These are phyloP conservation scores for Amanita polypyramis DNA, from an alignment of 768 basidiomycete genomes.

Conservation along the genomic window DNA sequence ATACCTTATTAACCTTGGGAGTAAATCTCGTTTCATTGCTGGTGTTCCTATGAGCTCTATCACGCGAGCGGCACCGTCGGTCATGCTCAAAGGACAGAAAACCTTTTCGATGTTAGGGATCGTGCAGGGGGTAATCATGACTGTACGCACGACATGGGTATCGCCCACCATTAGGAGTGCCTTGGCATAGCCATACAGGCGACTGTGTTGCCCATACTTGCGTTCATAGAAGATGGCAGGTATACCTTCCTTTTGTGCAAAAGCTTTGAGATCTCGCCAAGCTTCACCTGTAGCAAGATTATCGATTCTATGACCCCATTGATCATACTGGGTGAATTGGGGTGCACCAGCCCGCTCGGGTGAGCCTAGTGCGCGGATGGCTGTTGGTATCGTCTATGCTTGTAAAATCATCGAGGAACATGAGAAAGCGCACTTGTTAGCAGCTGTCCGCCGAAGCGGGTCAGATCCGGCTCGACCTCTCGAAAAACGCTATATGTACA, in stretches of 20 bases:
- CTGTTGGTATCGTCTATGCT: constrained; percentile 20
- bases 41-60: constrained; percentile 55
- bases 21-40: constrained; percentile 46
- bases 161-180: constrained; percentile 51
- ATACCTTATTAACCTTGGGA: constrained; percentile 54
- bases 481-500: constrained; percentile 24
- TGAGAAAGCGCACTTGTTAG: constrained; percentile 30
- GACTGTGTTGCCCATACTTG: constrained; percentile 46
- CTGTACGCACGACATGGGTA: constrained; percentile 40
- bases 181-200: constrained; percentile 60
- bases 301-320: constrained; percentile 65
- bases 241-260: constrained; percentile 53
- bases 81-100: constrained; percentile 72
- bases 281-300: constrained; percentile 59
- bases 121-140: not conserved
- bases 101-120: constrained; percentile 25
- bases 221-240: constrained; percentile 62
- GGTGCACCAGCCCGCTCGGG: constrained; percentile 35
- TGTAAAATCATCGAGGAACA: not conserved
- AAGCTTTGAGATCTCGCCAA: constrained; percentile 58
- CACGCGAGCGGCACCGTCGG: constrained; percentile 67
- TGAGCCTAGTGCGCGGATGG: constrained; percentile 41
- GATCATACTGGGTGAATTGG: constrained; percentile 56
- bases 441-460: constrained; percentile 45
- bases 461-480: constrained; percentile 53